Conservation (phyloP, 495 filamentous ascomycete genomes). For the Neurospora discreta region DNA sequence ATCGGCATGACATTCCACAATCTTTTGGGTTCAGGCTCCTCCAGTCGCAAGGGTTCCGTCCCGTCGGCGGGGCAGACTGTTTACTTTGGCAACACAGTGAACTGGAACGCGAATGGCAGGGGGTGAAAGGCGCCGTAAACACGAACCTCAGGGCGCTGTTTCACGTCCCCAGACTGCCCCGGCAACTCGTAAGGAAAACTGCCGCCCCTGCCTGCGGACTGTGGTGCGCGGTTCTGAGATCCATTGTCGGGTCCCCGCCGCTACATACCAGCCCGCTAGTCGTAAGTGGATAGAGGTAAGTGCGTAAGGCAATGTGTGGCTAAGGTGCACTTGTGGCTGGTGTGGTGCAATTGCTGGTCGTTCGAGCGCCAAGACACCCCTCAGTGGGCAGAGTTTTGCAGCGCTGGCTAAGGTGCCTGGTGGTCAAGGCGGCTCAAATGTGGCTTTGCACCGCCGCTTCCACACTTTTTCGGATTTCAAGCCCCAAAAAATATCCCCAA, state of each 20-base stretch:
- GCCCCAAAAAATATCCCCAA: conserved; percentile 20
- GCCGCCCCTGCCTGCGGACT: background rate
- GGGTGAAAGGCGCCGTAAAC: background rate
- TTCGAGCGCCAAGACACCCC: background rate
- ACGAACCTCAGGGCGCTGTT: background rate
- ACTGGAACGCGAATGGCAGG: background rate
- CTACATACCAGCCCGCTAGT: background rate
- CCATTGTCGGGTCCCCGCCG: no score
- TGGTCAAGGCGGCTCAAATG: conserved; percentile 12
- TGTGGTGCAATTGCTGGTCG: conserved; percentile 5
- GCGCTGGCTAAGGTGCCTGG: background rate
- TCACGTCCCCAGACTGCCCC: background rate
- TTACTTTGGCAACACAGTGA: background rate
- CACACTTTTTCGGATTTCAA: conserved; percentile 19
- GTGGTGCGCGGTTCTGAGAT: background rate
- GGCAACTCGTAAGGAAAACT: background rate
- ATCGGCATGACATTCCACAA: background rate
- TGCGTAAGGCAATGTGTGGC: background rate
- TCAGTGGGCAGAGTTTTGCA: background rate
- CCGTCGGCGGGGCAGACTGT: background rate
- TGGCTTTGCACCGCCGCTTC: conserved; percentile 24
- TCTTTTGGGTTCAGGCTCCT: background rate
- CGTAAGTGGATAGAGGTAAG: background rate
- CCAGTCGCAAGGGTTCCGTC: background rate
- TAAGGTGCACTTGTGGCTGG: background rate